Evolutionary conservation across 495 filamentous ascomycete genomes (phyloP).

Genomic region (Cercophora sp.): DNA sequence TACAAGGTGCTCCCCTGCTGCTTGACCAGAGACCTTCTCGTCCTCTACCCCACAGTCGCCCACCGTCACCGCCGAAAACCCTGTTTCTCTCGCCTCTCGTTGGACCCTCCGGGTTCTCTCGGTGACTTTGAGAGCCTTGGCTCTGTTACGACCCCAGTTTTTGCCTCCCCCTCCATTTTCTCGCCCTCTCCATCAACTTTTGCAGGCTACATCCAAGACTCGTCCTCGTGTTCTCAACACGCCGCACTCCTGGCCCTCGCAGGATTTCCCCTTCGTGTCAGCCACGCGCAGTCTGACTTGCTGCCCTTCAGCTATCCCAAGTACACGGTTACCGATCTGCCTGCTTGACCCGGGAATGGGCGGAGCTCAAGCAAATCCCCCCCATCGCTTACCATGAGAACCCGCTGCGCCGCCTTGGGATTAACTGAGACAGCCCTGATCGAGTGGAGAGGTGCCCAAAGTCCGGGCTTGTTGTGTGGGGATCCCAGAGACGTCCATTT

Average conservation of each 20-base stretch:
- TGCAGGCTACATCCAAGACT: conserved; percentile 5
- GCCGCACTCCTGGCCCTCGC: neutral
- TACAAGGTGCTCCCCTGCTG: conserved; percentile 14
- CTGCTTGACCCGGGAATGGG: neutral
- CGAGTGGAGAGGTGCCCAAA: conserved; percentile 21
- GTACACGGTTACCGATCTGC: too few relatives aligned
- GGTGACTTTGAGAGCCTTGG: conserved; percentile 3
- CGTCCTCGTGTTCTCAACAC: neutral
- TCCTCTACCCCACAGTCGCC: conserved; percentile 29
- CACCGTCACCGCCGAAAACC: conserved; percentile 30
- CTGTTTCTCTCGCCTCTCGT: conserved; percentile 12
- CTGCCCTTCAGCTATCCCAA: too few relatives aligned
- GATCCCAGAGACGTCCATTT: conserved; percentile 14
- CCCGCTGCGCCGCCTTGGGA: conserved; percentile 12
- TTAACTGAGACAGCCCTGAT: conserved; percentile 17
- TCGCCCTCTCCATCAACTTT: conserved; percentile 4
- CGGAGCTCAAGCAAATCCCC: conserved; percentile 8
- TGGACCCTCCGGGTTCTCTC: conserved; percentile 16
- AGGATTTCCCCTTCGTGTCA: neutral
- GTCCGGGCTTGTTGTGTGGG: conserved; percentile 19
- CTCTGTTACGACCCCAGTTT: conserved; percentile 23
- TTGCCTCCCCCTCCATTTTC: conserved; percentile 20
- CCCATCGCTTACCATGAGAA: conserved; percentile 24
- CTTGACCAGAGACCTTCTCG: conserved; percentile 2
- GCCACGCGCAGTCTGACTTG: too few relatives aligned